Conservation (phyloP, 2,329 filamentous ascomycete genomes). For the Zymoseptoria passerinii region DNA sequence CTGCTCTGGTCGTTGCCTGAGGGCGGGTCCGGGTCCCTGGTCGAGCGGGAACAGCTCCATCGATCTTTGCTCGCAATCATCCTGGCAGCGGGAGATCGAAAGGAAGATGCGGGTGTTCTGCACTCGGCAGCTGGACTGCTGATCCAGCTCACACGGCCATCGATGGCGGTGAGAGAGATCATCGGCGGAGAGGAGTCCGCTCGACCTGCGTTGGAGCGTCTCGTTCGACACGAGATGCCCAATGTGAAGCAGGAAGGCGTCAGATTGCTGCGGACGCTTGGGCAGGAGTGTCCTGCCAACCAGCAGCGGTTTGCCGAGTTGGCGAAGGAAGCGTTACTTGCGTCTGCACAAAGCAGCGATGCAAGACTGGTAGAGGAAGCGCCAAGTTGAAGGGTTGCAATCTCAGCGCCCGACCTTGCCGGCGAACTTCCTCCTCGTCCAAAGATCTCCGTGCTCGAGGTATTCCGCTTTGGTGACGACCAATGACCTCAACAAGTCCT, state of each 20-base stretch:
- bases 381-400: conserved; percentile 10
- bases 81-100: conserved; percentile 1
- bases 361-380: conserved; percentile 1
- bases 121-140: conserved; percentile 25
- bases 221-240: conserved; percentile 20
- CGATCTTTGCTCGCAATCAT: conserved; percentile 8
- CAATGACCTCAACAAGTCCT: conserved; percentile 54
- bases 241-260: conserved; percentile 23
- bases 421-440: conserved; percentile 29
- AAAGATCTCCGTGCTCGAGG: conserved; percentile 63
- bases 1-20: conserved; percentile 15
- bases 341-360: conserved; percentile 5
- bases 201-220: conserved; percentile 10
- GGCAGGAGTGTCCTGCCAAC: conserved; percentile 19
- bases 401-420: conserved; percentile 23
- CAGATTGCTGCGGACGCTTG: conserved; percentile 23
- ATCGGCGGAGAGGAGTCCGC: conserved; percentile 16
- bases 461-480: conserved; percentile 86
- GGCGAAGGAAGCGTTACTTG: conserved; percentile 12
- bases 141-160: conserved; percentile 22
- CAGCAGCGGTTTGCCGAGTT: conserved; percentile 21
- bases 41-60: conserved; percentile 9
- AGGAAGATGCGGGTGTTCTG: conserved; percentile 17
- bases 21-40: conserved; percentile 6
- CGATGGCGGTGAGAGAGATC: conserved; percentile 11